Percentiles rank a stretch among this genome's conserved stretches.
phyloP scores from a whole-genome alignment of 768 basidiomycete genomes.

The Cystobasidium onofrii region DNA sequence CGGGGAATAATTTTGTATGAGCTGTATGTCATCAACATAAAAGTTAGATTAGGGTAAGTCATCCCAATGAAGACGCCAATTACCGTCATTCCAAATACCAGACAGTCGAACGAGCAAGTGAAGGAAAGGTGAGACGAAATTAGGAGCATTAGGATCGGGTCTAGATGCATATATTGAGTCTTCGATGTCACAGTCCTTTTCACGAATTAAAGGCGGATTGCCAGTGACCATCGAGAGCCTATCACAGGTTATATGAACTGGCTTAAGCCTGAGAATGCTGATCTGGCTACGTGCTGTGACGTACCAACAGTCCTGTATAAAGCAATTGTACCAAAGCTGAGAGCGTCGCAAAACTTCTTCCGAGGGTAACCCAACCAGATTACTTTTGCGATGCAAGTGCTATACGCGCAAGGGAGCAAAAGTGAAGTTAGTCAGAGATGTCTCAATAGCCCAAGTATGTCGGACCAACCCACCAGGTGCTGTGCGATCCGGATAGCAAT shows the following conservation, averaged over 20 bases:
- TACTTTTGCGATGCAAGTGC: conserved; percentile 1
- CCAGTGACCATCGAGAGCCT: conserved; percentile 6
- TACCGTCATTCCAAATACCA: not conserved
- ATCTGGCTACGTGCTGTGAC: not conserved
- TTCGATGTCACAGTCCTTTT: not conserved
- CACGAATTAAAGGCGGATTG: not conserved
- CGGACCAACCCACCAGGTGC: not conserved
- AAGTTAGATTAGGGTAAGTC: no score
- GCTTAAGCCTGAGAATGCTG: no score
- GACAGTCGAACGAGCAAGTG: not conserved
- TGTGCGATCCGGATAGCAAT: not conserved
- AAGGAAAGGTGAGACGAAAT: not conserved
- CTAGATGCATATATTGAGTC: not conserved
- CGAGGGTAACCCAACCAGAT: not conserved
- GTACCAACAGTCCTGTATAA: conserved; percentile 3
- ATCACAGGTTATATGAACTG: not conserved
- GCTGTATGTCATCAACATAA: not conserved
- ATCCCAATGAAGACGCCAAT: not conserved
- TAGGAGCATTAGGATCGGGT: not conserved
- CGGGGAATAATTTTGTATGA: not conserved
- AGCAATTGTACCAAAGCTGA: not conserved
- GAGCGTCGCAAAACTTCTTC: not conserved
- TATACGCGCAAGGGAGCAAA: not conserved
- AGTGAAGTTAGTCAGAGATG: no score
- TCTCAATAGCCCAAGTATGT: no score